Evolutionary conservation across 768 basidiomycete genomes (phyloP).

Genomic region (Collybia sordida): DNA sequence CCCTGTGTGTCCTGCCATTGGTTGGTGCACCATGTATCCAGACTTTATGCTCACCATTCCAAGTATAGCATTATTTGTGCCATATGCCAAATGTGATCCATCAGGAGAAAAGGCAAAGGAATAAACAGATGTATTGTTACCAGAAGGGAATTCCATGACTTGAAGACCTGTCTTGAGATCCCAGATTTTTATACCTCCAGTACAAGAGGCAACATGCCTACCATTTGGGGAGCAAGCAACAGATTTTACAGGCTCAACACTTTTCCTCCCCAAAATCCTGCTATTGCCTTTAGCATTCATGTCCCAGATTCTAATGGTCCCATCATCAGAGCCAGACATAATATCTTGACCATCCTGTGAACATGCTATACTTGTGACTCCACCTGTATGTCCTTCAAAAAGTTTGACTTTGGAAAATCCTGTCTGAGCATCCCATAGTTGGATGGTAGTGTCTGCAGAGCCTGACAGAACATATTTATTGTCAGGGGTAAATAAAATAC

Average conservation of each 20-base stretch:
- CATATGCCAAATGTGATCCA: conserved; percentile 12
- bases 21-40: neutral
- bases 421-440: conserved; percentile 22
- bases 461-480: neutral
- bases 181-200: conserved; percentile 1
- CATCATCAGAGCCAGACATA: neutral
- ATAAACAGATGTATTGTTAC: neutral
- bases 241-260: neutral
- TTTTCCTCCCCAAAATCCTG: too few relatives aligned
- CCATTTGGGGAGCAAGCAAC: neutral
- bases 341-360: neutral
- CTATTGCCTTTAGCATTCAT: neutral
- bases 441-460: conserved; percentile 1
- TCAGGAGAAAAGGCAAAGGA: neutral
- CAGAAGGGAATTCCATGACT: neutral
- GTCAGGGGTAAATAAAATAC: neutral
- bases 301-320: conserved; percentile 1
- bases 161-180: neutral
- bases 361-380: too few relatives aligned
- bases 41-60: conserved; percentile 18
- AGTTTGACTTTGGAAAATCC: too few relatives aligned
- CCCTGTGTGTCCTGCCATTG: neutral
- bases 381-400: too few relatives aligned
- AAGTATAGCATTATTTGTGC: conserved; percentile 15
- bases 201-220: neutral